phyloP scores from a whole-genome alignment of 1,284 basidiomycete genomes.

The Marasmius tenuissimus region DNA sequence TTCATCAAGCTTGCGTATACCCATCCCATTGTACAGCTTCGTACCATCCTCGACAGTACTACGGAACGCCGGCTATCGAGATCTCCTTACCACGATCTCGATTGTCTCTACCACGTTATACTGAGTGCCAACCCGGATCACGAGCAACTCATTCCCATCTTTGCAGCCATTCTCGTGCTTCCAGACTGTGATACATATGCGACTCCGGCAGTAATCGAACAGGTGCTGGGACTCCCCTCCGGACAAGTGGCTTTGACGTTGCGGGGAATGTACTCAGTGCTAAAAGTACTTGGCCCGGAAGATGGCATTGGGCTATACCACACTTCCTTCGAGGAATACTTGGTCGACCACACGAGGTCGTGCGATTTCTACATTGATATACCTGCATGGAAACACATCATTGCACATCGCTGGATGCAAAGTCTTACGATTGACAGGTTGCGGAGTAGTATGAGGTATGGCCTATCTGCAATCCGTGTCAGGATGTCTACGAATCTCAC shows the following conservation, averaged over 20 bases:
- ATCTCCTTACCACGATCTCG: constrained; percentile 22
- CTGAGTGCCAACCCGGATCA: neutral
- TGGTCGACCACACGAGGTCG: neutral
- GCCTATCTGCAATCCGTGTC: too few relatives aligned
- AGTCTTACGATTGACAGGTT: too few relatives aligned
- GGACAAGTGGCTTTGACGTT: neutral
- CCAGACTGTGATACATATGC: neutral
- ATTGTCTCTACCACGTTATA: constrained; percentile 13
- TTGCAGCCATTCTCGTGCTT: neutral
- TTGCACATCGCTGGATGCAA: too few relatives aligned
- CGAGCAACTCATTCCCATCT: neutral
- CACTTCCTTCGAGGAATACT: neutral
- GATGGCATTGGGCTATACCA: neutral
- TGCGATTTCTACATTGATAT: too few relatives aligned
- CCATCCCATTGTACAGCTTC: constrained; percentile 21
- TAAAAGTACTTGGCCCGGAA: neutral
- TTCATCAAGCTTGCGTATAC: constrained; percentile 22
- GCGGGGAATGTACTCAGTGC: neutral
- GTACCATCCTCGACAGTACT: constrained; percentile 14
- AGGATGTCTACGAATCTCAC: too few relatives aligned
- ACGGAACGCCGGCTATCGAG: neutral
- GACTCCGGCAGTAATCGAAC: neutral
- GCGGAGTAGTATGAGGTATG: too few relatives aligned
- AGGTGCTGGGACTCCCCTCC: neutral
- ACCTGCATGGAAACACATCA: too few relatives aligned